Percentiles rank a stretch among this genome's conserved stretches.
Evolutionary conservation across 371 early-diverging fungal species (phyloP).

Genomic region (Vittaforma corneae): DNA sequence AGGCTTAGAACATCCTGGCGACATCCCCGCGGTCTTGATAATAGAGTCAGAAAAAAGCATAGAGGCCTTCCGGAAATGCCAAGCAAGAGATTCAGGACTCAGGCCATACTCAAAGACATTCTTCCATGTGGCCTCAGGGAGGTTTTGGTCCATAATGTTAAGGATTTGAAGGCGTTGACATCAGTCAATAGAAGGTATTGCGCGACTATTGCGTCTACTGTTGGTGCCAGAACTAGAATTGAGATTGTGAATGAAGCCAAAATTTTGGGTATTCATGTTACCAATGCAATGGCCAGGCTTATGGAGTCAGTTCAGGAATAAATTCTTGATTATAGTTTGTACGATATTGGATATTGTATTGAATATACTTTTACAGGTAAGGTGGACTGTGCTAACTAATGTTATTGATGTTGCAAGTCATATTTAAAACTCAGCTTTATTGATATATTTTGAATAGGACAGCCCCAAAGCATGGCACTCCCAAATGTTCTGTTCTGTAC

Average conservation of each 20-base stretch:
- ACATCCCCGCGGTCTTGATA: constrained; percentile 99
- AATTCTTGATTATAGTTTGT: too few species aligned
- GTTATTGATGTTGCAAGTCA: too few species aligned
- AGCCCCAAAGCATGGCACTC: too few species aligned
- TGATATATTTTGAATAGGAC: too few species aligned
- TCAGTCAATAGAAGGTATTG: constrained; percentile 95
- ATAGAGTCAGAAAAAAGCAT: constrained; percentile 90
- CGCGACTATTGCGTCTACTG: constrained; percentile 93
- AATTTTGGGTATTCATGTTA: constrained; percentile 86
- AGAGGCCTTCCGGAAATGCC: constrained; percentile 95
- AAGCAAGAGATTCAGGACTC: constrained; percentile 73
- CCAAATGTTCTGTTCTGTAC: too few species aligned
- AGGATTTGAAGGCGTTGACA: constrained; percentile 84
- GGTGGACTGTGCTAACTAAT: too few species aligned
- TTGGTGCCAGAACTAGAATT: constrained; percentile 87
- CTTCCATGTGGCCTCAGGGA: constrained; percentile 94
- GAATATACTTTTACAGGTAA: too few species aligned
- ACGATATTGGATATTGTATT: too few species aligned
- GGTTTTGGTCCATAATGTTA: constrained; percentile 79
- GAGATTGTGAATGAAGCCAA: constrained; percentile 86
- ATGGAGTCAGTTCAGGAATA: constrained; percentile 69
- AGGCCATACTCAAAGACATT: constrained; percentile 82
- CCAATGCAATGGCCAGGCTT: constrained; percentile 87
- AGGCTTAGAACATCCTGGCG: constrained; percentile 80
- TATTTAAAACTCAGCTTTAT: too few species aligned